Evolutionary conservation across 2,329 filamentous ascomycete species (phyloP).

Genomic region (Colletotrichum theobromicola): DNA sequence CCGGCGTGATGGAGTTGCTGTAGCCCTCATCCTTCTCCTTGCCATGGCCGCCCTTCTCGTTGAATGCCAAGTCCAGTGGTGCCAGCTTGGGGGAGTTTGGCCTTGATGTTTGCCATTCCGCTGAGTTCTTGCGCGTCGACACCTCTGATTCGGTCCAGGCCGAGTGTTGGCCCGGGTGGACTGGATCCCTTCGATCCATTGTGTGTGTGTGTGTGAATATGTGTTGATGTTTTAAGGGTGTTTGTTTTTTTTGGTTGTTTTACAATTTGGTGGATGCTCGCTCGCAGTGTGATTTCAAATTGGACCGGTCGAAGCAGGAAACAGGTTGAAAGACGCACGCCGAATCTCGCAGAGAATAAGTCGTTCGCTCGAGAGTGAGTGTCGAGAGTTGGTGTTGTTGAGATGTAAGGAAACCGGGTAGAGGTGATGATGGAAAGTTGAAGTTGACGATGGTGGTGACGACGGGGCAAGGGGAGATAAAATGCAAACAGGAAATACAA

Average conservation of each 20-base stretch:
- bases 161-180: slow-evolving; percentile 3
- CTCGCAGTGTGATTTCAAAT: background rate
- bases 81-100: slow-evolving; percentile 18
- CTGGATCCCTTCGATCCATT: slow-evolving; percentile 15
- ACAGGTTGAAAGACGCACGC: background rate
- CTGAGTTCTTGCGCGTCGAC: slow-evolving; percentile 21
- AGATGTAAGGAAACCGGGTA: background rate
- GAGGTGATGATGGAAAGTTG: background rate
- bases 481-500: slow-evolving; percentile 5
- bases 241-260: background rate
- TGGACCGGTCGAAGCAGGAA: background rate
- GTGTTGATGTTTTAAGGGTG: background rate
- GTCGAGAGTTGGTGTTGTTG: background rate
- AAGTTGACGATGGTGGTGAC: background rate
- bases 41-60: background rate
- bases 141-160: slow-evolving; percentile 17
- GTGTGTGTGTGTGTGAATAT: background rate
- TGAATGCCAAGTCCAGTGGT: slow-evolving; percentile 13
- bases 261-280: background rate
- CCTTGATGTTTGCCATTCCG: slow-evolving; percentile 16
- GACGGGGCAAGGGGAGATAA: background rate
- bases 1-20: slow-evolving; percentile 13
- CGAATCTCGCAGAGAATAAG: slow-evolving; percentile 19
- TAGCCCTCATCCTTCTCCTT: background rate
- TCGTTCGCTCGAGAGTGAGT: slow-evolving; percentile 7